Conservation (phyloP, 129 eudicot species). For the Tanacetum coccineum region DNA sequence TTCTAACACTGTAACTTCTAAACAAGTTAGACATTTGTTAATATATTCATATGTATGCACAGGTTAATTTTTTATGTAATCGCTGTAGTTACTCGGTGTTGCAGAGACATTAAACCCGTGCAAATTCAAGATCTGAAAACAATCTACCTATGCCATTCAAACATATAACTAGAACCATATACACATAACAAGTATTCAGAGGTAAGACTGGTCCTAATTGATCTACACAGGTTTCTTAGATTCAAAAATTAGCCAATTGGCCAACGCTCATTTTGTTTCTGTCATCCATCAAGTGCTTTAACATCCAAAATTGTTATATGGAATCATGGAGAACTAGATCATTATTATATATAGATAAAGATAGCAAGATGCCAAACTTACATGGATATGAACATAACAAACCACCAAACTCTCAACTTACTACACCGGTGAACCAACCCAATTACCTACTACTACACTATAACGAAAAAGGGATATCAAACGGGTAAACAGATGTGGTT, state of each 20-base stretch:
- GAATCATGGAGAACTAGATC: too few relatives aligned
- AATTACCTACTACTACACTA: too few relatives aligned
- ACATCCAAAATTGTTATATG: not conserved
- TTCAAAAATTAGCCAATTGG: not conserved
- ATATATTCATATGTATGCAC: too few relatives aligned
- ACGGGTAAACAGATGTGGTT: too few relatives aligned
- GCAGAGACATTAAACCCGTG: not conserved
- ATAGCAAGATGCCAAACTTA: too few relatives aligned
- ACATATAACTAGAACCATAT: not conserved
- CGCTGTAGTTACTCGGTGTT: not conserved
- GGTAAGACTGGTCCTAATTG: slow-evolving; percentile 2
- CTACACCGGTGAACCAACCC: too few relatives aligned
- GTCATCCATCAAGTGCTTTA: slow-evolving; percentile 7
- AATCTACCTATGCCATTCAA: not conserved
- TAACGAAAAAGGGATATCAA: too few relatives aligned
- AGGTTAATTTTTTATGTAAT: not conserved
- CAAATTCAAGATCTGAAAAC: not conserved
- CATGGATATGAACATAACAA: too few relatives aligned
- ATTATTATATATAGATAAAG: too few relatives aligned
- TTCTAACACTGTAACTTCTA: not conserved
- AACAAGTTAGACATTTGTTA: not conserved
- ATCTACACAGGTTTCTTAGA: not conserved
- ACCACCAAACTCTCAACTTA: too few relatives aligned
- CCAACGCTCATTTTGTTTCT: not conserved
- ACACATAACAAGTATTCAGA: slow-evolving; percentile 4